Evolutionary conservation across 805 yeast genomes (phyloP), one percentile per base, ranked within the genome.

Genomic region (Brettanomyces naardenensis): DNA sequence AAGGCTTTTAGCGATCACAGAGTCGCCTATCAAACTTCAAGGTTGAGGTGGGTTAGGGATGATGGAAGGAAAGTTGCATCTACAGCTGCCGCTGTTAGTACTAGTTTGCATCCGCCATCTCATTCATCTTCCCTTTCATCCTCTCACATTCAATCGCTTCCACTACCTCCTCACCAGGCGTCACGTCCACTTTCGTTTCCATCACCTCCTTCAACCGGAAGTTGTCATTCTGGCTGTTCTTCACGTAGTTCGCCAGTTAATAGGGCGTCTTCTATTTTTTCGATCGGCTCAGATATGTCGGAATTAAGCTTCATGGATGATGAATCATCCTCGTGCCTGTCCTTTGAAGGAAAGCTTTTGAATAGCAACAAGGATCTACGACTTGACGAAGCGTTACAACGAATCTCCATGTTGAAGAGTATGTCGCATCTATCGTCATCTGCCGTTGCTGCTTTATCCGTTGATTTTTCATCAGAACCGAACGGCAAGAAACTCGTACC

Each of bases 221-320:
- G 34, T n/a, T 20, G 23, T 31, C 23, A 31, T 20, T 31, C 34
- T 6, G 17, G 33, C 4, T 28, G 48, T n/a, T 38, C 49, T 1
- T 42, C 52, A 18, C 44, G 46, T 6, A 51, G 59, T 7, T 54
- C 66, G 18, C 61, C 61, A 5, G 49, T 53, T 11, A 68, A 73
- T 1, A 54, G 75, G 39, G 59, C 71, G 4, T 69, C 73, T 0
- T 69, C 75, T 0, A 51, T 72, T 3, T 58, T 71, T 48, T 66
- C 73, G 18, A 53, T 51, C 15, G 52, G 52, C 14, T 56, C 62
- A 1, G 59, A 52, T 28, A 34, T 48, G 9, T 54, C 61, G 6
- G 59, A 56, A 22, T 28, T 50, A 22, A 44, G 49, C 19, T 35
- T 44, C 31, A 35, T 42, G 6, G 46, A 45, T 13, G 58, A 51